A percentile compares a stretch with the other conserved stretches of the same genome.
These are phyloP conservation scores for Rhizophagus prolifer DNA, from an alignment of 192 early-diverging fungal genomes.

Conservation along the genomic window DNA sequence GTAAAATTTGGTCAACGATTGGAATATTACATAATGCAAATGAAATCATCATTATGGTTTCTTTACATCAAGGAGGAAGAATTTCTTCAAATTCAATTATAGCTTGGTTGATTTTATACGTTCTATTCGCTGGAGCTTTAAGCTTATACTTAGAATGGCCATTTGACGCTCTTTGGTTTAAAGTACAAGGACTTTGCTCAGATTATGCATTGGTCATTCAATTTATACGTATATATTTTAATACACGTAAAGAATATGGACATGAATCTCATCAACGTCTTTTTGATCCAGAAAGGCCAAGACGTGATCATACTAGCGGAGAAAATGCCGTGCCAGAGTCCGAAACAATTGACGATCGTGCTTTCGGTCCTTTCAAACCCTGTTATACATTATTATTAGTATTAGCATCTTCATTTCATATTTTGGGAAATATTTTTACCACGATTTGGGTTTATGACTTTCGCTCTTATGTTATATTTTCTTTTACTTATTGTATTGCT, in stretches of 20 bases:
- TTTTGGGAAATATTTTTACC: constrained; percentile 43
- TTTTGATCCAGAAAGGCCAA: background rate
- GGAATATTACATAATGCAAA: constrained; percentile 36
- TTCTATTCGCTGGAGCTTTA: constrained; percentile 27
- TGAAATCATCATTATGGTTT: constrained; percentile 39
- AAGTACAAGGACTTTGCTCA: constrained; percentile 41
- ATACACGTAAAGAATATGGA: constrained; percentile 33
- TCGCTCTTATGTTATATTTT: constrained; percentile 13
- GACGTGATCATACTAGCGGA: background rate
- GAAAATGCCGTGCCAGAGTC: background rate
- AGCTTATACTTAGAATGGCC: constrained; percentile 39
- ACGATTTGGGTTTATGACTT: constrained; percentile 33
- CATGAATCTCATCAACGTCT: background rate
- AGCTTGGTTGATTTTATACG: constrained; percentile 33
- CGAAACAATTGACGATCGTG: background rate
- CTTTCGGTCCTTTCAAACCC: background rate
- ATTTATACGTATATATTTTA: constrained; percentile 33
- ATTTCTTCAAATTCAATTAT: constrained; percentile 33
- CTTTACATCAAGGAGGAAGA: constrained; percentile 36
- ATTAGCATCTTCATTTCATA: constrained; percentile 35
- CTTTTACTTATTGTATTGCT: constrained; percentile 31
- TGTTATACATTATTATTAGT: constrained; percentile 33
- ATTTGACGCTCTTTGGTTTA: constrained; percentile 39
- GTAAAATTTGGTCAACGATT: constrained; percentile 39
- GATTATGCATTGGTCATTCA: constrained; percentile 35